Evolutionary conservation across 345 rosid species (phyloP), one percentile per base, ranked within the genome.

Genomic region (Moringa oleifera): DNA sequence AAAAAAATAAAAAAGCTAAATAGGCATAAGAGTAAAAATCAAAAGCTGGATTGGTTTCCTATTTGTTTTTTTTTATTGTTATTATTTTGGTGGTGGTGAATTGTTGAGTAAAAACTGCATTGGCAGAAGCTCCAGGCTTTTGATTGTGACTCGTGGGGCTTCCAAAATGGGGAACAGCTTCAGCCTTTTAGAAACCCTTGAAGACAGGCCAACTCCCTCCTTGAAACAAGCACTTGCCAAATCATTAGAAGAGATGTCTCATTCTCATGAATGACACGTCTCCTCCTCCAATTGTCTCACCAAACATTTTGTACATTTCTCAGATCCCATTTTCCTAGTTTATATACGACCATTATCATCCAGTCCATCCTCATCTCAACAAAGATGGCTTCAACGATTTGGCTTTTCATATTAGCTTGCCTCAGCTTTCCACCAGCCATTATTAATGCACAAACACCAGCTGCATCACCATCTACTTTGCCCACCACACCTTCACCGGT

Each of bases 381-480:
- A 81, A n/a, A 58, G 64, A 86, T 88, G 96, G 70, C 60, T 69
- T 79, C 76, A 33, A 31, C 24, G 47, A 55, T 59, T 57, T 66
- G 78, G 84, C 64, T 60, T 61, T 67, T 72, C 57, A n/a, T 80
- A 60, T 55, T 83, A 22, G 70, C 65, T 66, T 65, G 54, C 53
- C 78, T 83, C 52, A 25, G 72, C 66, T 70, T 82, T 68, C 78
- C 70, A 22, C 60, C 73, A 36, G 68, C 69, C 70, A 67, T 66
- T 59, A 74, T 68, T 58, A 68, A 71, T 78, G 94, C 86, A 59
- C 91, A 91, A 77, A 68, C 81, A 68, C 97, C 96, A 13, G 84
- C 86, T 10, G 76, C 86, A 57, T 81, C 91, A 20, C 97, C 97
- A 0, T 63, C 79, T 24, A 73, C 73, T 22, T 62, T 77, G 51